A percentile compares a stretch with the other conserved stretches of the same genome.
These are phyloP conservation scores for Ogataea philodendri DNA, from an alignment of 805 yeast species.

Conservation along the genomic window DNA sequence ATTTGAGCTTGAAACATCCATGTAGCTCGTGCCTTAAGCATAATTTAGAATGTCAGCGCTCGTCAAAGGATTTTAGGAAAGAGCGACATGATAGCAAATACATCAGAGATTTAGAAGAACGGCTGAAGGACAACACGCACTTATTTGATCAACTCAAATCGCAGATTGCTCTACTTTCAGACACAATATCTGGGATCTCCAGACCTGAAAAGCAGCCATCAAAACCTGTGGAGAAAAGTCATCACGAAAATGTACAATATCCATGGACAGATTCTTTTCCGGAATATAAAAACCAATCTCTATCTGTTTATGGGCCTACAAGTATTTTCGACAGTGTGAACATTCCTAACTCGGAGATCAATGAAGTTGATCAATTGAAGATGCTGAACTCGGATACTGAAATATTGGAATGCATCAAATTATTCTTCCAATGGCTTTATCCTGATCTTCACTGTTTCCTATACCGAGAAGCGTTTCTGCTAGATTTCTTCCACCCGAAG, in stretches of 20 bases:
- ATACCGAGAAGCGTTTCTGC: slow-evolving; percentile 60
- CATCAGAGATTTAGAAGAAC: slow-evolving; percentile 6
- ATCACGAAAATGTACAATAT: slow-evolving; percentile 9
- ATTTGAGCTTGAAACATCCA: slow-evolving; percentile 13
- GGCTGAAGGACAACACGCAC: slow-evolving; percentile 1
- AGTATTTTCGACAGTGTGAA: slow-evolving; percentile 36
- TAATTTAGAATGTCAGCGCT: slow-evolving; percentile 12
- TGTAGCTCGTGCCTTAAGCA: slow-evolving; percentile 22
- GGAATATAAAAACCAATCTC: slow-evolving; percentile 14
- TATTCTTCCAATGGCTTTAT: slow-evolving; percentile 59
- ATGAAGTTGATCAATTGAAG: slow-evolving; percentile 19
- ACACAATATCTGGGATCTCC: too few species aligned
- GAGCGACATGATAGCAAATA: slow-evolving; percentile 18
- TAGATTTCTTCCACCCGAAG: slow-evolving; percentile 58
- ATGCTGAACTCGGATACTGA: slow-evolving; percentile 33
- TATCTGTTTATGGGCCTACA: slow-evolving; percentile 24
- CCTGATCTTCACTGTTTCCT: slow-evolving; percentile 63
- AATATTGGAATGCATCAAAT: slow-evolving; percentile 20
- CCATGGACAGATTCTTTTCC: slow-evolving; percentile 23
- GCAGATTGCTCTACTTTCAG: background rate
- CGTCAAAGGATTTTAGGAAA: slow-evolving; percentile 18
- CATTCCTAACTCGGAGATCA: slow-evolving; percentile 10
- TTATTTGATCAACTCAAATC: slow-evolving; percentile 1
- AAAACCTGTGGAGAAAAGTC: too few species aligned
- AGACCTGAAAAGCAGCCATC: too few species aligned